Conservation (phyloP, 495 filamentous ascomycete genomes). For the Neurospora sp. region DNA sequence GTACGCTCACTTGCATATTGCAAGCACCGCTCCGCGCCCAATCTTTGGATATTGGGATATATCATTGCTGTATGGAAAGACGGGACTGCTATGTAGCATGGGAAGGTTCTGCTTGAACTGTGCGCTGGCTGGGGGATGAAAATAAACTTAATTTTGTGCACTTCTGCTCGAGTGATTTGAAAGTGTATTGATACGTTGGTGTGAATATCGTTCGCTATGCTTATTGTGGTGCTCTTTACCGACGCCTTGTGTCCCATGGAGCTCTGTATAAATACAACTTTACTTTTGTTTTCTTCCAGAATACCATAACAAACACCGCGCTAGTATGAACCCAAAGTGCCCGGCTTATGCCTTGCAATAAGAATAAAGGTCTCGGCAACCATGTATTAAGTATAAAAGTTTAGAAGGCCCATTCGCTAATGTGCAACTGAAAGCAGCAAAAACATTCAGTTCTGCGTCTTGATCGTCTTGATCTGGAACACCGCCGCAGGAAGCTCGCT, state of each 20-base stretch:
- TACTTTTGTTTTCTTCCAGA: not conserved
- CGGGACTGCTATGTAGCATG: not conserved
- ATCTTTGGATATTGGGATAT: not conserved
- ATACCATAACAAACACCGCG: not conserved
- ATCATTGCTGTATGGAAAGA: not conserved
- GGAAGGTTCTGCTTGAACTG: not conserved
- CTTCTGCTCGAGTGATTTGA: not conserved
- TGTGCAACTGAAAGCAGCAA: not conserved
- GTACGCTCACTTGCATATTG: not conserved
- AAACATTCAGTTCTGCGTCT: constrained; percentile 17
- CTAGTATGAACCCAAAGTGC: not conserved
- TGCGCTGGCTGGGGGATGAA: not conserved
- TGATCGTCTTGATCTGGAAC: constrained; percentile 89
- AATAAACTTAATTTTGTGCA: not conserved
- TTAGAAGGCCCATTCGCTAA: not conserved
- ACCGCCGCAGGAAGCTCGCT: constrained; percentile 77
- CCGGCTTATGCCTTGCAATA: not conserved
- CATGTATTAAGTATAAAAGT: not conserved
- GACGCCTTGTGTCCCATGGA: not conserved
- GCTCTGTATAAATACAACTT: not conserved
- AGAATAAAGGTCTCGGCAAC: not conserved
- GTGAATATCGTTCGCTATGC: not conserved
- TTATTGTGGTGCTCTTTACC: not conserved
- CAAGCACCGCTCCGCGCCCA: not conserved
- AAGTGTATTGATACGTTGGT: not conserved